phyloP scores from a whole-genome alignment of 2,329 filamentous ascomycete species.

The Arachnopeziza araneosa region DNA sequence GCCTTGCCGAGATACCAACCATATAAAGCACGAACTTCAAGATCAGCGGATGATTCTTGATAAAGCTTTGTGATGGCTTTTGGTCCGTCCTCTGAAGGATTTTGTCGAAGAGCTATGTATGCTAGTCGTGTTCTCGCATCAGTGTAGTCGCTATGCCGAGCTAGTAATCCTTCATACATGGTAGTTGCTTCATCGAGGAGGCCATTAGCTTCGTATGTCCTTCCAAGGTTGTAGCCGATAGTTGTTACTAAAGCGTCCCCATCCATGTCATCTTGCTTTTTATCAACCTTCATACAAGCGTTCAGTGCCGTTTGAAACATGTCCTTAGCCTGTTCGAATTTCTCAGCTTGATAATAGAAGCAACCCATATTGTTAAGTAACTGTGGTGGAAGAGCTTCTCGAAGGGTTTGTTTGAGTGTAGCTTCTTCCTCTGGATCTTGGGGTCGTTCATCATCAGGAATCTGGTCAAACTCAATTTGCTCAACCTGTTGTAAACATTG shows the following conservation, averaged over 20 bases:
- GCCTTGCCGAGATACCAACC: slow-evolving; percentile 90
- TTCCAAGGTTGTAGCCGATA: slow-evolving; percentile 92
- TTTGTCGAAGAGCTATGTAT: slow-evolving; percentile 79
- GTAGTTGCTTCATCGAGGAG: slow-evolving; percentile 77
- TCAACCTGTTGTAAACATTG: slow-evolving; percentile 91
- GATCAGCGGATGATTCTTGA: slow-evolving; percentile 73
- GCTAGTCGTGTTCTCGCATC: slow-evolving; percentile 85
- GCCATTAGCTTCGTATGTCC: slow-evolving; percentile 84
- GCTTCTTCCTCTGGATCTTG: slow-evolving; percentile 54
- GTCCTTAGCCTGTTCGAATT: slow-evolving; percentile 71
- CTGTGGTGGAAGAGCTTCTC: slow-evolving; percentile 79
- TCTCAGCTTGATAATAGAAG: slow-evolving; percentile 86
- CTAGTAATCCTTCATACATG: slow-evolving; percentile 80
- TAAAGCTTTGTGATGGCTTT: slow-evolving; percentile 82
- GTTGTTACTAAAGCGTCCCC: slow-evolving; percentile 90
- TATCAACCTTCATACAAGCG: slow-evolving; percentile 76
- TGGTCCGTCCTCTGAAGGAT: slow-evolving; percentile 78
- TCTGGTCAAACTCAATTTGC: slow-evolving; percentile 76
- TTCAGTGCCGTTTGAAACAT: slow-evolving; percentile 89
- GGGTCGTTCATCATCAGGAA: slow-evolving; percentile 64
- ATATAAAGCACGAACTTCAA: slow-evolving; percentile 88
- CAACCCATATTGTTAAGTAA: slow-evolving; percentile 96
- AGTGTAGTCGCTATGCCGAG: slow-evolving; percentile 84
- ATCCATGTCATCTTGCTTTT: slow-evolving; percentile 70
- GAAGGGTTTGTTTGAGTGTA: slow-evolving; percentile 54